Percentiles rank a stretch among this genome's conserved stretches.
Evolutionary conservation across 2,329 filamentous ascomycete genomes (phyloP).

Genomic region (Scedosporium aurantiacum): DNA sequence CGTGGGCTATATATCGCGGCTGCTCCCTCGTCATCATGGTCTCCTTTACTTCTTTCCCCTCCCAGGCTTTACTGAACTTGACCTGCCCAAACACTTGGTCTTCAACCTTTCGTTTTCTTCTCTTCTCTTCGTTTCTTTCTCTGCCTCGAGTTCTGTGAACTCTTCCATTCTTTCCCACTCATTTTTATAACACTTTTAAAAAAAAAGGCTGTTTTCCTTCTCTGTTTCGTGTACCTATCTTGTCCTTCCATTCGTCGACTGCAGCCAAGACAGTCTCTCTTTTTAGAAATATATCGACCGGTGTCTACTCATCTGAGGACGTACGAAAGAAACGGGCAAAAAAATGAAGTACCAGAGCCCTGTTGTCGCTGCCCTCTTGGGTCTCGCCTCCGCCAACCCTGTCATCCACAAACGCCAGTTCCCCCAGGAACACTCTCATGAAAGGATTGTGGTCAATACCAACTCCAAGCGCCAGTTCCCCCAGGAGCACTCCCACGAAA

Average conservation of each 20-base stretch:
- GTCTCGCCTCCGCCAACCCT: constrained; percentile 12
- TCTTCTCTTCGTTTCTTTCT: background rate
- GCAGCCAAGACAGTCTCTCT: constrained; percentile 3
- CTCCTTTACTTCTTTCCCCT: background rate
- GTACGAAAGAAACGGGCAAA: background rate
- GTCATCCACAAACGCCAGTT: constrained; percentile 27
- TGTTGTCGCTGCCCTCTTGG: constrained; percentile 9
- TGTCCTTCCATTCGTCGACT: background rate
- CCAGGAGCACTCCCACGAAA: constrained; percentile 47
- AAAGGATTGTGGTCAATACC: no score
- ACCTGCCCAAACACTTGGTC: background rate
- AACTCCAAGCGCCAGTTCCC: constrained; percentile 39
- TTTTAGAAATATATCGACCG: constrained; percentile 1
- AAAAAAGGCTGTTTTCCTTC: background rate
- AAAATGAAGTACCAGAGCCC: constrained; percentile 11
- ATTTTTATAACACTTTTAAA: background rate
- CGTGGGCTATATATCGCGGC: background rate
- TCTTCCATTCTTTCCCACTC: constrained; percentile 8
- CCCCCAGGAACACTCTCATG: constrained; percentile 48
- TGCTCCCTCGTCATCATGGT: background rate
- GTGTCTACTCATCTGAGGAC: background rate
- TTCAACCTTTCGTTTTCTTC: constrained; percentile 2
- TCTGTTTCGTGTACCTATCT: background rate
- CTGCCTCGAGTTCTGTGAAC: constrained; percentile 4
- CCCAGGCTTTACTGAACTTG: background rate